A percentile compares a stretch with the other conserved stretches of the same genome.
These are phyloP conservation scores for Phaeosphaeria sp. DNA, from an alignment of 2,329 filamentous ascomycete genomes.

Conservation along the genomic window DNA sequence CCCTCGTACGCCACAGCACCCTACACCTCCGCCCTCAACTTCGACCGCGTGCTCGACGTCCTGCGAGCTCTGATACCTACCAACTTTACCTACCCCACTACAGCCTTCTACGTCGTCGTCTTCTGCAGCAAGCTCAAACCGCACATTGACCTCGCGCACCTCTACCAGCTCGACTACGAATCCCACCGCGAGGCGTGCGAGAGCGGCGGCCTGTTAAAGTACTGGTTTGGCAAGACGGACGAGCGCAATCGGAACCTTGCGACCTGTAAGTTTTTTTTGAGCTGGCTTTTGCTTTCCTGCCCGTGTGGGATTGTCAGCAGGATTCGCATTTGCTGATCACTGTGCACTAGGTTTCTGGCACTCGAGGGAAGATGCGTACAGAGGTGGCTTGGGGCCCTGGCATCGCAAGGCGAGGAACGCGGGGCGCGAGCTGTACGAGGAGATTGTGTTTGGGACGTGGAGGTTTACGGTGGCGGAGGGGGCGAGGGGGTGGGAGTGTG, in stretches of 20 bases:
- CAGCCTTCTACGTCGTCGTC: slow-evolving; percentile 80
- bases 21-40: slow-evolving; percentile 81
- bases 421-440: slow-evolving; percentile 55
- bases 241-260: slow-evolving; percentile 76
- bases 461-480: slow-evolving; percentile 70
- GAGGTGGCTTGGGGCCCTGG: slow-evolving; percentile 64
- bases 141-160: slow-evolving; percentile 69
- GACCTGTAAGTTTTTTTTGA: slow-evolving; percentile 66
- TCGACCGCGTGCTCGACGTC: slow-evolving; percentile 66
- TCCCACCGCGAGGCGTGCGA: slow-evolving; percentile 81
- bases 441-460: slow-evolving; percentile 49
- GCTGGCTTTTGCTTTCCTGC: too few species aligned
- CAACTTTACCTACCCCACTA: slow-evolving; percentile 62
- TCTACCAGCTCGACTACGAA: slow-evolving; percentile 76
- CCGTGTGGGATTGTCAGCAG: too few species aligned
- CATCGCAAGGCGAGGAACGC: slow-evolving; percentile 60
- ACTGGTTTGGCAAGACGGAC: slow-evolving; percentile 86
- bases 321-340: not conserved
- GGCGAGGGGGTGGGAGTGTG: slow-evolving; percentile 63
- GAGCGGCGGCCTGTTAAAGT: slow-evolving; percentile 85
- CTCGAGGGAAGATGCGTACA: slow-evolving; percentile 65
- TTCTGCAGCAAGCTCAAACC: slow-evolving; percentile 78
- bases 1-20: slow-evolving; percentile 77
- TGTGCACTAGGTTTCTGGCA: slow-evolving; percentile 67
- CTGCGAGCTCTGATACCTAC: slow-evolving; percentile 61